phyloP scores from a whole-genome alignment of 2,329 filamentous ascomycete genomes.

The Diaporthe humulicola region DNA sequence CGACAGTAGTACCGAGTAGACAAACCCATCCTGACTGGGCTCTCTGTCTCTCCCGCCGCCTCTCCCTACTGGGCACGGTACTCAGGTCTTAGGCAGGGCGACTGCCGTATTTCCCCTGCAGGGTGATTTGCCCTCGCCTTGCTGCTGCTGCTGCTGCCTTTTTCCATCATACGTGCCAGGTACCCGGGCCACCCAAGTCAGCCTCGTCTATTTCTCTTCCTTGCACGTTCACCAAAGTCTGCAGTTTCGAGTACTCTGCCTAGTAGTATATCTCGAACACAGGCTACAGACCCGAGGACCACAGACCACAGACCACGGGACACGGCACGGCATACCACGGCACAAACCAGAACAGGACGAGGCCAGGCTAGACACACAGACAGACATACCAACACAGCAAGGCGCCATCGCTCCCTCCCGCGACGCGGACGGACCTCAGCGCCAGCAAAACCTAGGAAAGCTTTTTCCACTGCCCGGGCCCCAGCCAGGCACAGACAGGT shows the following conservation, averaged over 20 bases:
- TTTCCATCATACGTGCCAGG: background rate
- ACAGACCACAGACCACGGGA: slow-evolving; percentile 10
- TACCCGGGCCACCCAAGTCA: slow-evolving; percentile 1
- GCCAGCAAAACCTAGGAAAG: slow-evolving; percentile 21
- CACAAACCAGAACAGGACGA: slow-evolving; percentile 20
- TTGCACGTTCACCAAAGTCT: background rate
- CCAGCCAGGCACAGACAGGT: slow-evolving; percentile 5
- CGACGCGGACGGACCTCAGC: slow-evolving; percentile 25
- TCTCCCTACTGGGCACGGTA: slow-evolving; percentile 8
- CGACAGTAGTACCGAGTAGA: background rate
- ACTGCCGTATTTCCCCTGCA: slow-evolving; percentile 24
- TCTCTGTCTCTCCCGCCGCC: background rate
- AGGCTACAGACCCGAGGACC: background rate
- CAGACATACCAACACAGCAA: background rate
- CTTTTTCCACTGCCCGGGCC: slow-evolving; percentile 27
- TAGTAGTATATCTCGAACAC: slow-evolving; percentile 1
- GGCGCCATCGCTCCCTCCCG: slow-evolving; percentile 12
- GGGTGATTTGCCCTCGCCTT: slow-evolving; percentile 29
- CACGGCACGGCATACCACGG: slow-evolving; percentile 23
- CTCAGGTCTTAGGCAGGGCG: slow-evolving; percentile 16
- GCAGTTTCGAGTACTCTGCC: background rate
- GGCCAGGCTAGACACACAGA: background rate
- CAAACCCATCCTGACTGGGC: background rate
- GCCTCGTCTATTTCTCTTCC: slow-evolving; percentile 21
- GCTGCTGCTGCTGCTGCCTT: slow-evolving; percentile 18